Evolutionary conservation across 495 filamentous ascomycete species (phyloP), one percentile per base, ranked within the genome.

Genomic region (Aspergillus biplanus): DNA sequence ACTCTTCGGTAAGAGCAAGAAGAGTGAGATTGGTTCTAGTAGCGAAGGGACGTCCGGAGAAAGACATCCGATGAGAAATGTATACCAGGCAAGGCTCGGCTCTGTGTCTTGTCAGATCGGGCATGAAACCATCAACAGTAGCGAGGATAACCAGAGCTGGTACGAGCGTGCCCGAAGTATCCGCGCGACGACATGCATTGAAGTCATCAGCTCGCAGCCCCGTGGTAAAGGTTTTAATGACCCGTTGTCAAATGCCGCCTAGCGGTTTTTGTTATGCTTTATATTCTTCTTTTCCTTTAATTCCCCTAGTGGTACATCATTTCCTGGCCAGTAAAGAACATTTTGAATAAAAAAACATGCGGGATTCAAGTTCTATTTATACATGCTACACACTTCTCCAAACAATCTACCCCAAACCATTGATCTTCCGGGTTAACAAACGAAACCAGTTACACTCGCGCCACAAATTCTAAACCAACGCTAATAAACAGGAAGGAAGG

Each of bases 151-250:
- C 31, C 13, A 33, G 9, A 13, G 52, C 6, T 54, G 27, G 27
- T 49, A 49, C 18, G 50, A 53, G 4, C 50, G 21, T 32, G 32
- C 15, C 4, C 52, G 16, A 33, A 32, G 52, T 12, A 54, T 54
- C 27, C 27, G 52, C 12, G 52, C 52, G 6, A 54, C 52, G 11
- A 54, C 52, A 12, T 54, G 52, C 52, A 54, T 54, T 34, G 31
- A 54, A 54, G 52, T 54, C 13, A 34, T 34, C 5, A 54, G 52
- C 12, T 33, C 52, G 27, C 12, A 34, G 4, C 8, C 12, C 5
- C 16, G 8, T 33, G 27, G 27, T 12, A 54, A 54, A 16, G 13
- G 32, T 5, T 33, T 34, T 13, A 54, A 32, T 5, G 16, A 27
- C 9, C 13, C 18, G 27, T 21, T 9, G 5, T 50, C n/a, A 1